These are phyloP conservation scores for Sclerotinia borealis DNA, from an alignment of 2,329 filamentous ascomycete species.

Conservation along the genomic window DNA sequence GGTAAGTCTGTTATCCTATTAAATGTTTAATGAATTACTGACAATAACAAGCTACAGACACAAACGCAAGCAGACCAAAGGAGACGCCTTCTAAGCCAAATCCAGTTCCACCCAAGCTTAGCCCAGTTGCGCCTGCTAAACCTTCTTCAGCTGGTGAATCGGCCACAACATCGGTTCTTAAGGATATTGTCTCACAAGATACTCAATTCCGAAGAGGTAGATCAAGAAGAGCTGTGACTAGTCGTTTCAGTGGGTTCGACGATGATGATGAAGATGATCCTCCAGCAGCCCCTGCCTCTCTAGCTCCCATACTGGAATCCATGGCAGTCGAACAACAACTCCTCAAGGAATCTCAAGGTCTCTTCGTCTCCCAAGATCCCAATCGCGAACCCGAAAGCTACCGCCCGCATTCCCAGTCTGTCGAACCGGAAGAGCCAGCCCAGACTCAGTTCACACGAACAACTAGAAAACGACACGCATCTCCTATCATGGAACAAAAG, in stretches of 20 bases:
- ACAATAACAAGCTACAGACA: slow-evolving; percentile 14
- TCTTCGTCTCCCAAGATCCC: slow-evolving; percentile 50
- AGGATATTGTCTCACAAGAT: neutral
- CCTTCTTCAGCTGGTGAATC: slow-evolving; percentile 4
- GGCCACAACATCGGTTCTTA: slow-evolving; percentile 17
- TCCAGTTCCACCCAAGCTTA: slow-evolving; percentile 3
- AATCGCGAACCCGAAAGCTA: slow-evolving; percentile 27
- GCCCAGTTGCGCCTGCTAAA: neutral
- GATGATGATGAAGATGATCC: slow-evolving; percentile 44
- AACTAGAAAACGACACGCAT: slow-evolving; percentile 40
- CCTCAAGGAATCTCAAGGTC: slow-evolving; percentile 32
- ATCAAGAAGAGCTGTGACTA: slow-evolving; percentile 39
- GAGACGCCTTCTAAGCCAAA: neutral
- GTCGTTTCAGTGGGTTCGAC: slow-evolving; percentile 71
- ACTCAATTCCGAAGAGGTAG: slow-evolving; percentile 27
- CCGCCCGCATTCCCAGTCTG: slow-evolving; percentile 17
- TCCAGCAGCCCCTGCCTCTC: neutral
- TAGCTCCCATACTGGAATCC: slow-evolving; percentile 31
- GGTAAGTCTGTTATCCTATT: slow-evolving; percentile 18
- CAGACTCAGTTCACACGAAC: neutral
- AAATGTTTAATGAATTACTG: neutral
- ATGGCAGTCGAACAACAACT: slow-evolving; percentile 50
- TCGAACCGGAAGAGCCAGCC: slow-evolving; percentile 6
- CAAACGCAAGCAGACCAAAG: slow-evolving; percentile 1
- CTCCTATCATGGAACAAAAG: slow-evolving; percentile 33